Evolutionary conservation across 768 basidiomycete genomes (phyloP).

Genomic region (Serendipita sp.): DNA sequence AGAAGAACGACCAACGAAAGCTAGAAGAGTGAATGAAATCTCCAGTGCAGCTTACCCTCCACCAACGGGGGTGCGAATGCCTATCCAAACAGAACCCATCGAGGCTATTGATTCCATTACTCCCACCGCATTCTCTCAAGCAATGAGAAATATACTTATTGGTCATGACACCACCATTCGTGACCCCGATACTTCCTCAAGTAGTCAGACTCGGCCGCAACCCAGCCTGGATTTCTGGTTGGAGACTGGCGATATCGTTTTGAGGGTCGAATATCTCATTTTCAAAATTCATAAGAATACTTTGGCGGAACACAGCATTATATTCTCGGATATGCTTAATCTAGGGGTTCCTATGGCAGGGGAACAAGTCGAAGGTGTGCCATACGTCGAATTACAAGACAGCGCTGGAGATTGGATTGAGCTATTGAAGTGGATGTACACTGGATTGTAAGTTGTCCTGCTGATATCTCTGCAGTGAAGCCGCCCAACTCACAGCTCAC

Average conservation of each 20-base stretch:
- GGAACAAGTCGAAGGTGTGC: not conserved
- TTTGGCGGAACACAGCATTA: not conserved
- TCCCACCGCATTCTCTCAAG: no score
- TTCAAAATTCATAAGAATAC: not conserved
- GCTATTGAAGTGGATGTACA: not conserved
- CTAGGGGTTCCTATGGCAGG: not conserved
- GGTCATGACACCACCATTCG: no score
- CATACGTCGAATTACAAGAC: not conserved
- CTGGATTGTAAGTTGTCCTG: not conserved
- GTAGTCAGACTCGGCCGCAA: no score
- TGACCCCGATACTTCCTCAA: no score
- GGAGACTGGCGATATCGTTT: not conserved
- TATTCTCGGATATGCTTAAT: not conserved
- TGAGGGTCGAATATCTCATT: not conserved
- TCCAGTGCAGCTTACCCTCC: no score
- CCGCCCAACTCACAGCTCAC: not conserved
- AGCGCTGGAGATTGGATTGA: slow-evolving; percentile 1
- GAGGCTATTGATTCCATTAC: no score
- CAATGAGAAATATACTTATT: no score
- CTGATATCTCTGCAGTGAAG: not conserved
- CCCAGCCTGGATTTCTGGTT: not conserved
- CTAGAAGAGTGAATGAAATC: no score
- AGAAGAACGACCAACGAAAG: no score
- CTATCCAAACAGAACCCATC: no score
- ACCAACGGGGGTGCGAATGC: no score